These are phyloP conservation scores for Phyllosticta paracitricarpa DNA, from an alignment of 2,329 filamentous ascomycete species.

Conservation along the genomic window DNA sequence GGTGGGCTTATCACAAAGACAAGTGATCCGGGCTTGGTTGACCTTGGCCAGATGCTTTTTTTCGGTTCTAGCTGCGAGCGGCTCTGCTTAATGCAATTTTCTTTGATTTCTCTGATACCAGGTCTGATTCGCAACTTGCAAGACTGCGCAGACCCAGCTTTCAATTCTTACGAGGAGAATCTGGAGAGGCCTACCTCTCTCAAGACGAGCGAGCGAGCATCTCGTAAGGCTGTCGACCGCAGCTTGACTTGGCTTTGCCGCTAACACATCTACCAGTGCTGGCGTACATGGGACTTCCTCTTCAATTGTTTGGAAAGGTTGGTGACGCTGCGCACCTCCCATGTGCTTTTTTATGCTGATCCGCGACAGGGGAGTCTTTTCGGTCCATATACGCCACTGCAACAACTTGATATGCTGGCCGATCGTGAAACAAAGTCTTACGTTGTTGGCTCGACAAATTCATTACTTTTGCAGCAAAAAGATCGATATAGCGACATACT, in stretches of 20 bases:
- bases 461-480: conserved; percentile 81
- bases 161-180: conserved; percentile 71
- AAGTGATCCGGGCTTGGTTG: conserved; percentile 10
- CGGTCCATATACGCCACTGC: conserved; percentile 90
- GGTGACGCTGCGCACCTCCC: neutral
- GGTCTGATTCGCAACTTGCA: conserved; percentile 84
- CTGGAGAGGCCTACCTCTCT: conserved; percentile 71
- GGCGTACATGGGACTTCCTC: conserved; percentile 84
- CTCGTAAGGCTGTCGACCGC: conserved; percentile 38
- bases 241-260: neutral
- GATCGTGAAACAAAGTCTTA: conserved; percentile 95
- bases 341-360: neutral
- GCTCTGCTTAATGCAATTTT: conserved; percentile 51
- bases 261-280: conserved; percentile 46
- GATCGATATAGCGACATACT: conserved; percentile 94
- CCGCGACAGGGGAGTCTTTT: conserved; percentile 69
- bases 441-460: conserved; percentile 94
- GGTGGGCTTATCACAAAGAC: conserved; percentile 39
- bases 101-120: conserved; percentile 87
- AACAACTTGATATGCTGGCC: conserved; percentile 87
- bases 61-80: conserved; percentile 52
- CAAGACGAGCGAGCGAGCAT: conserved; percentile 83
- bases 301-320: conserved; percentile 91
- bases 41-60: conserved; percentile 71
- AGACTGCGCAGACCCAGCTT: conserved; percentile 88